Evolutionary conservation across 2,329 filamentous ascomycete genomes (phyloP).

Genomic region (Cladosporium colombiae): DNA sequence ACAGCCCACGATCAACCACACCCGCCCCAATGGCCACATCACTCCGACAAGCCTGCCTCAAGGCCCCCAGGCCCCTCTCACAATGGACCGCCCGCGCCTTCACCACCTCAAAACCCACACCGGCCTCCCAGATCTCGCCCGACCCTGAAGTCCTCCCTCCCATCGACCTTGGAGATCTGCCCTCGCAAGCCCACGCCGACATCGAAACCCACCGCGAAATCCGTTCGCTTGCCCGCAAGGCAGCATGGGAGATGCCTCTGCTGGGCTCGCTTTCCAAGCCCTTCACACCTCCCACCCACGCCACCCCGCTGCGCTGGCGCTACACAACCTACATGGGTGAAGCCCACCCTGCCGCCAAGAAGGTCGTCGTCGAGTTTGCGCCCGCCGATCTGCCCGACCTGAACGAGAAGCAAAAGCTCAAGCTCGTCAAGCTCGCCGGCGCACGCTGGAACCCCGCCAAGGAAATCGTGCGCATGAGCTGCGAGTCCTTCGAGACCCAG

Average conservation of each 20-base stretch:
- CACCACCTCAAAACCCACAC: conserved; percentile 11
- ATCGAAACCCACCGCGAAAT: conserved; percentile 85
- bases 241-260: conserved; percentile 94
- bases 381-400: conserved; percentile 70
- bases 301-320: conserved; percentile 82
- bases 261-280: conserved; percentile 78
- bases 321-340: conserved; percentile 98
- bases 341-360: conserved; percentile 83
- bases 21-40: conserved; percentile 32
- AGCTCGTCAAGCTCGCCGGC: conserved; percentile 85
- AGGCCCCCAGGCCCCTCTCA: conserved; percentile 26
- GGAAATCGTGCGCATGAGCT: conserved; percentile 82
- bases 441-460: conserved; percentile 83
- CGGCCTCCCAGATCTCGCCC: conserved; percentile 21
- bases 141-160: conserved; percentile 20
- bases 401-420: conserved; percentile 67
- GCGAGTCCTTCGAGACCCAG: conserved; percentile 78
- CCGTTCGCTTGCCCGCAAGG: conserved; percentile 81
- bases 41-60: conserved; percentile 33
- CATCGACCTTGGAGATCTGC: conserved; percentile 63
- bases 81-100: conserved; percentile 24
- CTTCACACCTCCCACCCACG: conserved; percentile 68
- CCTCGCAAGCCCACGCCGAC: conserved; percentile 78
- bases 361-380: conserved; percentile 94
- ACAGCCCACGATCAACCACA: not conserved